phyloP scores from a whole-genome alignment of 2,329 filamentous ascomycete genomes.

The Ophiostoma pallidulum region DNA sequence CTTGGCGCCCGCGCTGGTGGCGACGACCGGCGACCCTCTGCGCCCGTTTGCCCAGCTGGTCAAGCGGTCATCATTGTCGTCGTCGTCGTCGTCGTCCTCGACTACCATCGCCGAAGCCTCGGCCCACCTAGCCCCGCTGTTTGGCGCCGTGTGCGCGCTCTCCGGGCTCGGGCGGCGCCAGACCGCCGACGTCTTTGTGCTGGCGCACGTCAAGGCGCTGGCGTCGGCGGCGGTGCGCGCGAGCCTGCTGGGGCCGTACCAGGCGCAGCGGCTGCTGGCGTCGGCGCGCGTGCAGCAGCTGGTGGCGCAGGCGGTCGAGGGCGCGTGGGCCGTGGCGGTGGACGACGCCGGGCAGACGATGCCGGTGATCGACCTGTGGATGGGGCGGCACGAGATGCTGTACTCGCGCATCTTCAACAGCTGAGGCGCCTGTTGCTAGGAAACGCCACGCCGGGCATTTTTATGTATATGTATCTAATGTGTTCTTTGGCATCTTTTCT shows the following conservation, averaged over 20 bases:
- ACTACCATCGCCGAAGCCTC: conserved; percentile 33
- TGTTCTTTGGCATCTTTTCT: too few species aligned
- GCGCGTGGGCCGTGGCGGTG: conserved; percentile 47
- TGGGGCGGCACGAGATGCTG: conserved; percentile 71
- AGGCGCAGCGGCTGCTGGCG: conserved; percentile 65
- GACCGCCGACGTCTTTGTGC: conserved; percentile 64
- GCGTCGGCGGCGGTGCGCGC: conserved; percentile 69
- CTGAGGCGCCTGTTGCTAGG: conserved; percentile 33
- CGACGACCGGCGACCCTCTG: conserved; percentile 19
- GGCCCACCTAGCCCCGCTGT: conserved; percentile 62
- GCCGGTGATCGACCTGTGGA: conserved; percentile 72
- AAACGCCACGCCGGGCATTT: neutral
- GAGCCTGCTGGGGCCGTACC: conserved; percentile 70
- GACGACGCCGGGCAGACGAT: conserved; percentile 66
- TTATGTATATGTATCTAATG: too few species aligned
- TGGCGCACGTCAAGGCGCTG: conserved; percentile 67
- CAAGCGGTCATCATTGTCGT: conserved; percentile 14
- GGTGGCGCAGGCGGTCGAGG: conserved; percentile 48
- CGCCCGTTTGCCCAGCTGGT: conserved; percentile 30
- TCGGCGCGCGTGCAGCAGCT: conserved; percentile 45
- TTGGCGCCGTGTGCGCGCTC: conserved; percentile 56
- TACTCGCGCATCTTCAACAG: conserved; percentile 86
- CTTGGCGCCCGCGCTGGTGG: conserved; percentile 33
- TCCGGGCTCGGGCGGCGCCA: conserved; percentile 52
- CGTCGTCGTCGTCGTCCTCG: conserved; percentile 1